Percentiles rank a stretch among this genome's conserved stretches.
Conservation (phyloP, 805 yeast genomes). For the Teunomyces tritomae region DNA sequence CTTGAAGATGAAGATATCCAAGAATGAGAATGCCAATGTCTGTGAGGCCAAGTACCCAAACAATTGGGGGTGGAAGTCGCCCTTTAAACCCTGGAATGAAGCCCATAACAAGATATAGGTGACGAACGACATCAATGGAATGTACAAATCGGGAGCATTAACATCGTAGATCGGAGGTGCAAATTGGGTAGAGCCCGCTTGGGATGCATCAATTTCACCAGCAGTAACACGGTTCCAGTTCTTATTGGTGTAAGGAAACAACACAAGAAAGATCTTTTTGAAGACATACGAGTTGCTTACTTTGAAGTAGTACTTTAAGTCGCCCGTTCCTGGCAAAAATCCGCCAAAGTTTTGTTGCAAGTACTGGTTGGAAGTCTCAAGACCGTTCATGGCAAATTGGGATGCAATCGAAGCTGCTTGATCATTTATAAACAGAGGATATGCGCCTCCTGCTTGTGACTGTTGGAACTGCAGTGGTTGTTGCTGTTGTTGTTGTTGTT, state of each 20-base stretch:
- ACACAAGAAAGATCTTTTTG: conserved; percentile 64
- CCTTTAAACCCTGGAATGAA: conserved; percentile 77
- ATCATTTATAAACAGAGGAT: conserved; percentile 58
- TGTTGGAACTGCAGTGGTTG: conserved; percentile 25
- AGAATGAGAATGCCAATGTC: conserved; percentile 74
- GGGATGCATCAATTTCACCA: conserved; percentile 18
- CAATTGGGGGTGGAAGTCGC: conserved; percentile 89
- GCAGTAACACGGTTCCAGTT: conserved; percentile 69
- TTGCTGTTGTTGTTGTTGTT: conserved; percentile 18
- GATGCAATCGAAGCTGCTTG: conserved; percentile 83
- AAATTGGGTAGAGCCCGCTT: conserved; percentile 25
- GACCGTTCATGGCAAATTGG: conserved; percentile 83
- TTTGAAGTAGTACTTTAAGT: conserved; percentile 83
- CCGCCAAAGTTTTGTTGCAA: conserved; percentile 67
- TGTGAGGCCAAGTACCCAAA: conserved; percentile 85
- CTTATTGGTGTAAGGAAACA: conserved; percentile 82
- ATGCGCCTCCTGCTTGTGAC: conserved; percentile 15
- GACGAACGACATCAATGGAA: conserved; percentile 89
- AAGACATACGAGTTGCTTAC: conserved; percentile 87
- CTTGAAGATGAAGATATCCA: conserved; percentile 75
- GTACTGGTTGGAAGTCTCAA: conserved; percentile 77
- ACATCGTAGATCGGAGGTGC: conserved; percentile 82
- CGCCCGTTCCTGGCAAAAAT: conserved; percentile 47
- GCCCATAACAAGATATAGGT: conserved; percentile 87
- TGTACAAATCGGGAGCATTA: conserved; percentile 95